These are phyloP conservation scores for Chloromonas sp. DNA, from an alignment of 163 green algal genomes.

Conservation along the genomic window DNA sequence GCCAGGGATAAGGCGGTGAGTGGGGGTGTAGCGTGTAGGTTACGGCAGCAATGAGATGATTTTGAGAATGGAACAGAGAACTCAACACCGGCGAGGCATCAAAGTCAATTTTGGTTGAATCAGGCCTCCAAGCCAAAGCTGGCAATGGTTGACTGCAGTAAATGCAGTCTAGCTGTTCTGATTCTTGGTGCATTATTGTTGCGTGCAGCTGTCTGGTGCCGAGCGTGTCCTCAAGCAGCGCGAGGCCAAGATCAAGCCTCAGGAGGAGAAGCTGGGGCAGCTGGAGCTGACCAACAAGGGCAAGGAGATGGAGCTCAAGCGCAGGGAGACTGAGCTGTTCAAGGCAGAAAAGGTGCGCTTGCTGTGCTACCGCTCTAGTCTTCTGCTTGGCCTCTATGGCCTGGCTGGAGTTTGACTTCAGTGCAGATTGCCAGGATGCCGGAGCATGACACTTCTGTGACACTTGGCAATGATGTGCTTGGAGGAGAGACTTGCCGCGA, in stretches of 20 bases:
- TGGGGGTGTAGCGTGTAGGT: not conserved
- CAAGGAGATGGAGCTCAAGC: slow-evolving; percentile 2
- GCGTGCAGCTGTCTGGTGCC: not conserved
- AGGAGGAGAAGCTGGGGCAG: not conserved
- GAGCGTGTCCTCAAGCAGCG: not conserved
- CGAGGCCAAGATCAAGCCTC: not conserved
- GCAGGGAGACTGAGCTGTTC: not conserved
- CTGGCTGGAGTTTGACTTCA: too few relatives aligned
- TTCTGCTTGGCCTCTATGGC: not conserved
- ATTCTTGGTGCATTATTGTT: not conserved
- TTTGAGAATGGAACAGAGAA: not conserved
- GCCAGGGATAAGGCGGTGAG: not conserved
- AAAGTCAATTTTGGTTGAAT: too few relatives aligned
- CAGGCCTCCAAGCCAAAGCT: not conserved
- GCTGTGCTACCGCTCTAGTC: not conserved
- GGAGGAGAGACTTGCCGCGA: too few relatives aligned
- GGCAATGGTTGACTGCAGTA: not conserved
- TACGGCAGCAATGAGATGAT: not conserved
- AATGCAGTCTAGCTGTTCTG: not conserved
- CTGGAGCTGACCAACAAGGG: not conserved
- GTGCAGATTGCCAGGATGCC: too few relatives aligned
- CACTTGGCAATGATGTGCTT: too few relatives aligned
- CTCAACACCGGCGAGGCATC: too few relatives aligned
- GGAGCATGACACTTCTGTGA: too few relatives aligned
- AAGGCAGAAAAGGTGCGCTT: not conserved